Conservation (phyloP, 2,329 filamentous ascomycete species). For the Xylaria sp. region DNA sequence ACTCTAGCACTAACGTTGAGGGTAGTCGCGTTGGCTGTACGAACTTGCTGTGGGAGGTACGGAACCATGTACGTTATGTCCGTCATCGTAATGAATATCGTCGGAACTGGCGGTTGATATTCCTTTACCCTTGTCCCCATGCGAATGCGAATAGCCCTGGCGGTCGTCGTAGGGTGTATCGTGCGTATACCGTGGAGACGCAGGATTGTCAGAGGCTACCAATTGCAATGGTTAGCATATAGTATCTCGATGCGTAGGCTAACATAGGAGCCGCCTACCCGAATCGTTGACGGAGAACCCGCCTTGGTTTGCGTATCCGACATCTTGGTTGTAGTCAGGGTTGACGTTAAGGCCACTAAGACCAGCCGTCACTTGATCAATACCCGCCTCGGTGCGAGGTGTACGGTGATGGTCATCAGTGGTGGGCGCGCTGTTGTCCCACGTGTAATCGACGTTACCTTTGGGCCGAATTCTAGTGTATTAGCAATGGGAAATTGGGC, state of each 20-base stretch:
- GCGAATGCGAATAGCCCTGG: constrained; percentile 28
- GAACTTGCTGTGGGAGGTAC: constrained; percentile 19
- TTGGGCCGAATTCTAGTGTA: constrained; percentile 15
- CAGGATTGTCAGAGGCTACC: constrained; percentile 28
- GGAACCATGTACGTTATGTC: constrained; percentile 25
- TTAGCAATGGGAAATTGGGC: constrained; percentile 10
- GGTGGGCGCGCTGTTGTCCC: constrained; percentile 20
- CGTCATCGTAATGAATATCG: constrained; percentile 19
- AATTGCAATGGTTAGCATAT: constrained; percentile 21
- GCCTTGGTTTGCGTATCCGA: constrained; percentile 19
- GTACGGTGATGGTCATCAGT: constrained; percentile 39
- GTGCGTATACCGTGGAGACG: constrained; percentile 43
- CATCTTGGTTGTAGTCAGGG: constrained; percentile 33
- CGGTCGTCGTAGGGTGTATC: constrained; percentile 28
- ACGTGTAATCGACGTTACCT: constrained; percentile 30
- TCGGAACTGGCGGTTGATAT: constrained; percentile 17
- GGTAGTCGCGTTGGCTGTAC: constrained; percentile 31
- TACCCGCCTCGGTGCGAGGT: constrained; percentile 41
- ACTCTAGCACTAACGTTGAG: constrained; percentile 25
- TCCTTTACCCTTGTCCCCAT: constrained; percentile 42
- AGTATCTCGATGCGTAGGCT: not conserved
- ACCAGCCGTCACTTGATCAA: constrained; percentile 37
- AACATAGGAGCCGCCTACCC: constrained; percentile 14
- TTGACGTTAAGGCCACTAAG: constrained; percentile 40
- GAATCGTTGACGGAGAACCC: constrained; percentile 2